These are phyloP conservation scores for Fraxinus xanthoxyloides DNA, from an alignment of 305 asterid species.

Conservation along the genomic window DNA sequence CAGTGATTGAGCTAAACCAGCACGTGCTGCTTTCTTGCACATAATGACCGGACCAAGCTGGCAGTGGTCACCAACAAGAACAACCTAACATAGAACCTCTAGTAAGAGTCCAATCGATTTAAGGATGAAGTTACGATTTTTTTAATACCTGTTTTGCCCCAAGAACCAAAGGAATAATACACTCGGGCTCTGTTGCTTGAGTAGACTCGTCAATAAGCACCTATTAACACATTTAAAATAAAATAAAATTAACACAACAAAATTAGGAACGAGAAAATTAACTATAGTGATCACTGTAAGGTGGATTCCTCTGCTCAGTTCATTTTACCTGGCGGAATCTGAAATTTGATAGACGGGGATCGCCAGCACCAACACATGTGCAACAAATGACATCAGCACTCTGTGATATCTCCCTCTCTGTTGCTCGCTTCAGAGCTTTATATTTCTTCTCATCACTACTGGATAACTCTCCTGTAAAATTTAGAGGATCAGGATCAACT, in stretches of 20 bases:
- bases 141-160: conserved; percentile 86
- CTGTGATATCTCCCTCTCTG: conserved; percentile 99
- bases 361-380: conserved; percentile 99
- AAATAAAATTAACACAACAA: background rate
- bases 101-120: conserved; percentile 16
- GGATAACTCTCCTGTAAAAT: conserved; percentile 80
- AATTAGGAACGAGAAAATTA: background rate
- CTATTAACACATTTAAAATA: conserved; percentile 32
- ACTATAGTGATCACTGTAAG: background rate
- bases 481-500: conserved; percentile 15
- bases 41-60: conserved; percentile 99
- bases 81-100: conserved; percentile 46
- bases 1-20: conserved; percentile 95
- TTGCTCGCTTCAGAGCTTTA: conserved; percentile 90
- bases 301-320: background rate
- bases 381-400: conserved; percentile 99
- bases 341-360: conserved; percentile 94
- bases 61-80: conserved; percentile 99
- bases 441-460: conserved; percentile 98
- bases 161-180: conserved; percentile 96
- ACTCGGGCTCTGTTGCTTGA: conserved; percentile 97
- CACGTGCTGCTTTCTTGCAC: conserved; percentile 99
- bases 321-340: conserved; percentile 90
- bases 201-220: conserved; percentile 99
- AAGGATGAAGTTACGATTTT: conserved; percentile 2